These are phyloP conservation scores for Neurospora cerealis DNA, from an alignment of 495 filamentous ascomycete species.

Conservation along the genomic window DNA sequence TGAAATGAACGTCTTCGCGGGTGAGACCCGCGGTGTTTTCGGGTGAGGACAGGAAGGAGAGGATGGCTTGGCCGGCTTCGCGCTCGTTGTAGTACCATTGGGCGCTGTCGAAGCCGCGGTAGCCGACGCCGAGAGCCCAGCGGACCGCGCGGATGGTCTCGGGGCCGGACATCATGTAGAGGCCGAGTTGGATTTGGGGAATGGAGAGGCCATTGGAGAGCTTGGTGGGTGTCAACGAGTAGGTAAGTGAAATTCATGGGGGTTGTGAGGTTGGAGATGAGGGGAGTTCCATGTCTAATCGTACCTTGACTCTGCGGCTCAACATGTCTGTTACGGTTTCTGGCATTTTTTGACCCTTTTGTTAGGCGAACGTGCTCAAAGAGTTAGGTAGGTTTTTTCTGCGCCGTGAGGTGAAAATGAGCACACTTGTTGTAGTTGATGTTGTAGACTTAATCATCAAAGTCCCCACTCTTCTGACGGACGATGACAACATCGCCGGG, in stretches of 20 bases:
- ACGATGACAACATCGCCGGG: background rate
- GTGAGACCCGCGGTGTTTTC: constrained; percentile 34
- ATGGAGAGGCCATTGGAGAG: constrained; percentile 50
- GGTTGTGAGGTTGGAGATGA: background rate
- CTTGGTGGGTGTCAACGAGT: constrained; percentile 15
- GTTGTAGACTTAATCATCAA: background rate
- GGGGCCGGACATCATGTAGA: constrained; percentile 48
- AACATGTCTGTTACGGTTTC: constrained; percentile 2
- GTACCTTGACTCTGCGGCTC: constrained; percentile 1
- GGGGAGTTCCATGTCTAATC: background rate
- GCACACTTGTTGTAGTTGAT: background rate
- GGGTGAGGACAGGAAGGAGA: constrained; percentile 31
- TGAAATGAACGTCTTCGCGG: constrained; percentile 56
- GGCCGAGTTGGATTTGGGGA: constrained; percentile 56
- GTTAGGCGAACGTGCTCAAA: background rate
- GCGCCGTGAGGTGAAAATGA: background rate
- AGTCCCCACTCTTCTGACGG: background rate
- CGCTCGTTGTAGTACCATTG: constrained; percentile 55
- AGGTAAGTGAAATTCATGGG: background rate
- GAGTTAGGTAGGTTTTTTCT: background rate
- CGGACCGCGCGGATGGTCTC: constrained; percentile 39
- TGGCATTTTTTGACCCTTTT: background rate
- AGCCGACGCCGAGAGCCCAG: constrained; percentile 39
- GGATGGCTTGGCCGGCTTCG: constrained; percentile 49
- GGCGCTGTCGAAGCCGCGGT: constrained; percentile 49